Evolutionary conservation across 139 green algal species (phyloP).

Genomic region (Chlamydomonas urium): DNA sequence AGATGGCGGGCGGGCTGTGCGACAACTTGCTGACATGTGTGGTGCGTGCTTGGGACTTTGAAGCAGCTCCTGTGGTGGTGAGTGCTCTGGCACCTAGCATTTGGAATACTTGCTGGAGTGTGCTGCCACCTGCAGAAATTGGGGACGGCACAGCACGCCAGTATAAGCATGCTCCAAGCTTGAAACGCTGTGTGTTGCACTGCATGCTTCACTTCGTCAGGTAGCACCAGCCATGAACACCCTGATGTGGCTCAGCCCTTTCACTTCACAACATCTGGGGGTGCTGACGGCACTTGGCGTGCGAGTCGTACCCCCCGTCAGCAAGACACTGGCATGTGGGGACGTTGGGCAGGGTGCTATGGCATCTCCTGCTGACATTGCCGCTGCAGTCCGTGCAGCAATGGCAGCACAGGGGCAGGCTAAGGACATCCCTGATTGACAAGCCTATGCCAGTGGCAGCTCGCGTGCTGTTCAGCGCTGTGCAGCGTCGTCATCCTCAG

Average conservation of each 20-base stretch:
- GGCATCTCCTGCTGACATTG: conserved; percentile 55
- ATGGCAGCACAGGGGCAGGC: too few species aligned
- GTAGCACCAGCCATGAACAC: conserved; percentile 97
- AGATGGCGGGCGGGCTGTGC: conserved; percentile 59
- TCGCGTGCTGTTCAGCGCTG: too few species aligned
- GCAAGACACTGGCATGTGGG: conserved; percentile 88
- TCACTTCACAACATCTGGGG: conserved; percentile 76
- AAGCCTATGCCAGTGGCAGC: too few species aligned
- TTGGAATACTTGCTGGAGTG: too few species aligned
- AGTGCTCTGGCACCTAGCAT: too few species aligned
- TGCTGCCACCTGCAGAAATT: too few species aligned
- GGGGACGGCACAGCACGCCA: background rate
- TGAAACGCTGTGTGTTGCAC: background rate
- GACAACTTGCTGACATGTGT: conserved; percentile 96
- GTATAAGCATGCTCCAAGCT: background rate
- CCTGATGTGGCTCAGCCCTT: conserved; percentile 87
- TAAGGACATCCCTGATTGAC: too few species aligned
- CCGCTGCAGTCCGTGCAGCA: too few species aligned
- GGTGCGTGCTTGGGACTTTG: conserved; percentile 86
- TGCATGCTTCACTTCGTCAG: conserved; percentile 34
- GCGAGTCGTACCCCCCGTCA: conserved; percentile 61
- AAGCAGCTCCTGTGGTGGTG: conserved; percentile 71
- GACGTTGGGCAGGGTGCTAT: conserved; percentile 87
- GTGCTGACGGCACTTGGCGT: conserved; percentile 55
- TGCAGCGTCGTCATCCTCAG: too few species aligned